Evolutionary conservation across 23 red algal genomes (phyloP).

Genomic region (Gracilariopsis chorda): DNA sequence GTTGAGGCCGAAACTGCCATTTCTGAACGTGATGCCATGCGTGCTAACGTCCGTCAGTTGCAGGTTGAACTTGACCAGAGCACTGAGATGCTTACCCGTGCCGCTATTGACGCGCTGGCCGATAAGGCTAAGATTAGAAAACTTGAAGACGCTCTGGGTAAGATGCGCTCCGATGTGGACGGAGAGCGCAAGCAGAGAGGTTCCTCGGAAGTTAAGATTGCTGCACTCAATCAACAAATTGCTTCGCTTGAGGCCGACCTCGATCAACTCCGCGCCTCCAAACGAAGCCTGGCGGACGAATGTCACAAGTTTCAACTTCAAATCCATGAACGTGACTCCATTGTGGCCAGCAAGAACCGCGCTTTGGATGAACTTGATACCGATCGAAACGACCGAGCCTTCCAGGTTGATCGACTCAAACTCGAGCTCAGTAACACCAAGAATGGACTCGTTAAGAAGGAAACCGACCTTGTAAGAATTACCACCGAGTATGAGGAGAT

Average conservation of each 20-base stretch:
- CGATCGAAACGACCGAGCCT: constrained; percentile 29
- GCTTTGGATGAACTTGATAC: constrained; percentile 35
- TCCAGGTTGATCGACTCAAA: constrained; percentile 4
- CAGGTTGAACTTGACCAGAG: constrained; percentile 52
- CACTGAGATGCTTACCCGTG: constrained; percentile 57
- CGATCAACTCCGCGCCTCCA: constrained; percentile 15
- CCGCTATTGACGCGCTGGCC: constrained; percentile 59
- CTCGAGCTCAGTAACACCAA: constrained; percentile 63
- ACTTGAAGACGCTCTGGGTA: constrained; percentile 28
- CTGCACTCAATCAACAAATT: not conserved
- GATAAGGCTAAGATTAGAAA: constrained; percentile 52
- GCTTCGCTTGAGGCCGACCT: constrained; percentile 8
- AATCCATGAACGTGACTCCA: constrained; percentile 43
- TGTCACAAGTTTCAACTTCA: constrained; percentile 48
- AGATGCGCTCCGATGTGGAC: not conserved
- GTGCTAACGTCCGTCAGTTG: constrained; percentile 9
- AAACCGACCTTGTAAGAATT: constrained; percentile 39
- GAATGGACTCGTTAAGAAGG: constrained; percentile 61
- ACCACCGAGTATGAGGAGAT: constrained; percentile 48
- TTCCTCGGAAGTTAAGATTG: not conserved
- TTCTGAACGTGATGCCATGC: constrained; percentile 32
- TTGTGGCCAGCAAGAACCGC: constrained; percentile 20
- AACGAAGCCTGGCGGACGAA: constrained; percentile 32
- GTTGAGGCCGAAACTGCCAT: constrained; percentile 13
- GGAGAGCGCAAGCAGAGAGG: constrained; percentile 16